Evolutionary conservation across 306 rosid genomes (phyloP).

Genomic region (Heteromeles arbutifolia): DNA sequence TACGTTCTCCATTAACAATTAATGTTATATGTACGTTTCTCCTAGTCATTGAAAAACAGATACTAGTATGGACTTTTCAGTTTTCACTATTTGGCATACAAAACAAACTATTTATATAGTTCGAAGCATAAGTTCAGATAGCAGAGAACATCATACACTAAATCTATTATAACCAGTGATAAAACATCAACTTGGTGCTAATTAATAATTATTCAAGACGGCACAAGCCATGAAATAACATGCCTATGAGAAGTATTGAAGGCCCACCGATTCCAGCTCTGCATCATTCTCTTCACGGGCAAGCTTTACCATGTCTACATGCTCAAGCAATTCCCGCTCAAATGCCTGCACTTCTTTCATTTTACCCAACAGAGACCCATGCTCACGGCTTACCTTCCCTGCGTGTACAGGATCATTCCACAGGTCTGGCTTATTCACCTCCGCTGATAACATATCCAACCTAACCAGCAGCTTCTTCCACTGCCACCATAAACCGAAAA

Average conservation of each 20-base stretch:
- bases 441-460: slow-evolving; percentile 51
- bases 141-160: neutral
- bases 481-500: slow-evolving; percentile 36
- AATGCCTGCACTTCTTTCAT: slow-evolving; percentile 73
- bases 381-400: slow-evolving; percentile 73
- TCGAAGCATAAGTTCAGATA: neutral
- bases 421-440: slow-evolving; percentile 62
- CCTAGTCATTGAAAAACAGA: neutral
- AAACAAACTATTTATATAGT: neutral
- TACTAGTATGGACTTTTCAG: neutral
- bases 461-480: slow-evolving; percentile 76
- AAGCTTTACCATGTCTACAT: slow-evolving; percentile 85
- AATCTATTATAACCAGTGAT: neutral
- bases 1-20: neutral
- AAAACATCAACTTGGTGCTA: neutral
- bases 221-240: slow-evolving; percentile 34
- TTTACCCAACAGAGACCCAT: slow-evolving; percentile 77
- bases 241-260: slow-evolving; percentile 67
- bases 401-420: slow-evolving; percentile 85
- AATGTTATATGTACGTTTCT: neutral
- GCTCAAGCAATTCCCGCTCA: slow-evolving; percentile 77
- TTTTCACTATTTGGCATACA: neutral
- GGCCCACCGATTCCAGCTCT: slow-evolving; percentile 93
- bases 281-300: slow-evolving; percentile 73
- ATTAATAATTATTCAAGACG: neutral